Base-by-base conservation (phyloP, 2,329 filamentous ascomycete species). In the Beauveria scarabaeidicola region DNA sequence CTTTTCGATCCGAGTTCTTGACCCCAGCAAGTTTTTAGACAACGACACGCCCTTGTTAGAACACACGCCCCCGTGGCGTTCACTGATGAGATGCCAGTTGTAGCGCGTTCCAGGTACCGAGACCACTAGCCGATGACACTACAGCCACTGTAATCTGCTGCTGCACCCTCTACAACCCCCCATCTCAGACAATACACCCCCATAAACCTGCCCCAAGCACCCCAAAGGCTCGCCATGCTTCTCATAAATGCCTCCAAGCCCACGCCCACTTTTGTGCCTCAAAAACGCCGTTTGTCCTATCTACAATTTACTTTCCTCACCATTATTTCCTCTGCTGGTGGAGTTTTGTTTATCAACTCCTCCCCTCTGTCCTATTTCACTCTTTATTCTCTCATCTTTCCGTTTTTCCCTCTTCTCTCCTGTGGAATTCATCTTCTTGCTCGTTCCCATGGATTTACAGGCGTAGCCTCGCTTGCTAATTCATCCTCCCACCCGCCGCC, bases 211-310 rank as follows among this genome's bases (percentile, higher is more conserved):
- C 40, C 40, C 40, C 17, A 41, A 41, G 11, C 40, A 25, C 21
- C 25, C 43, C 29, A 17, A 58, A 32, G 17, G 54, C 44, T 57
- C 54, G 36, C 32, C 48, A 46, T 46, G 19, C 21, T 27, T 51
- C 52, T 54, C 41, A 60, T 60, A 60, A 60, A 60, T 55, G 58
- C 52, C 58, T 43, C 58, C 52, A 38, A 15, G 52, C 52, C 58
- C 58, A 51, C 58, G 15, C 52, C 58, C 58, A 50, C 58, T 55
- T 60, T 60, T 55, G n/a, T 52, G 11, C 52, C 47, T 44, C 32
- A 13, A 36, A 52, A 32, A 25, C 47, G 56, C 48, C 56, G 48
- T 52, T 58, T 52, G 48, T 58, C 56, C 56, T 46, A 58, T 52
- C 40, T 52, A 43, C 32, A 53, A 9, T 23, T 27, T 56, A 40